phyloP scores from a whole-genome alignment of 73 alveolate genomes.

The Paramecium caudatum region DNA sequence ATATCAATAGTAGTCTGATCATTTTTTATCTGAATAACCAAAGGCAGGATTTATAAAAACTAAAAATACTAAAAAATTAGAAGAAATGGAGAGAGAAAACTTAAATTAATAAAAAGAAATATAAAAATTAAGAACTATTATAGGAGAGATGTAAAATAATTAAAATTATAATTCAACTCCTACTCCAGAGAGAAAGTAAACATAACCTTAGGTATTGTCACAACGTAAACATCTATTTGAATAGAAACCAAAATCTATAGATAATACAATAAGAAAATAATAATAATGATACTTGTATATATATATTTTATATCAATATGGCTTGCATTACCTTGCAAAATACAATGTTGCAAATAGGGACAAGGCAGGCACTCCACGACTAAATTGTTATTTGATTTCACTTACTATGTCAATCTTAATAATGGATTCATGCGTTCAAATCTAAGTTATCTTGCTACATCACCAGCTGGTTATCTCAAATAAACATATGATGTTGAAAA shows the following conservation, averaged over 20 bases:
- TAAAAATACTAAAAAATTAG: neutral
- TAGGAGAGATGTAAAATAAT: conserved; percentile 18
- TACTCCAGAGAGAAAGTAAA: conserved; percentile 29
- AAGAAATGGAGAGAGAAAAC: conserved; percentile 57
- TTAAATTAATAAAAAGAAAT: conserved; percentile 27
- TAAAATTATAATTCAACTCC: conserved; percentile 41
- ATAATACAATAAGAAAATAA: conserved; percentile 54
- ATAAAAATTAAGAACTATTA: neutral
- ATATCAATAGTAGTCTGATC: neutral
- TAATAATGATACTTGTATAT: conserved; percentile 7
- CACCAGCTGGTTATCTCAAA: conserved; percentile 53
- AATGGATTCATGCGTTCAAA: conserved; percentile 40
- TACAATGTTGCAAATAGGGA: conserved; percentile 4
- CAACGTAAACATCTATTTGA: conserved; percentile 41
- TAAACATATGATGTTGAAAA: neutral
- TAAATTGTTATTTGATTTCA: neutral
- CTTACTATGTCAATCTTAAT: neutral
- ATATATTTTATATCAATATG: neutral
- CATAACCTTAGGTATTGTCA: neutral
- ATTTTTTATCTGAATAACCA: conserved; percentile 1
- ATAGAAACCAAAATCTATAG: conserved; percentile 61
- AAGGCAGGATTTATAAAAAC: conserved; percentile 55
- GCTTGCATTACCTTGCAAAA: conserved; percentile 18
- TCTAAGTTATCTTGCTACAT: conserved; percentile 29
- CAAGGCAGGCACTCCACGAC: conserved; percentile 32